A percentile compares a stretch with the other conserved stretches of the same genome.
phyloP scores from a whole-genome alignment of 441 rosid genomes.

The Breynia disticha region DNA sequence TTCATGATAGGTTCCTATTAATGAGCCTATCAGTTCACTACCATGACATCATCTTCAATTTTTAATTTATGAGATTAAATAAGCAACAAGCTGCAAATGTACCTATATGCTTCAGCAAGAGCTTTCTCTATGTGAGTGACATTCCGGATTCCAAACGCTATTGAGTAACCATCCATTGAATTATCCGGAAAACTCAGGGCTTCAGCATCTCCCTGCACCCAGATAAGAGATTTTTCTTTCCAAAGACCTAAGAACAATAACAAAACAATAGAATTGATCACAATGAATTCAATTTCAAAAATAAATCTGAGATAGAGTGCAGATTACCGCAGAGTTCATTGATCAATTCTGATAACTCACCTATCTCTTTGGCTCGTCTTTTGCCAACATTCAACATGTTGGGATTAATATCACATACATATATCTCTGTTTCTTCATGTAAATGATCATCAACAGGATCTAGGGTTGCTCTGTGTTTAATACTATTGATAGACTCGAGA shows the following conservation, averaged over 20 bases:
- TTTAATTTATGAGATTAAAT: neutral
- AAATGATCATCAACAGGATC: slow-evolving; percentile 44
- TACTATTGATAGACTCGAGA: slow-evolving; percentile 44
- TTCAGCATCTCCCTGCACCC: slow-evolving; percentile 96
- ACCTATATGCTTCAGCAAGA: slow-evolving; percentile 88
- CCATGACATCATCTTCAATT: too few species aligned
- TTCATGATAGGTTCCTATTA: too few species aligned
- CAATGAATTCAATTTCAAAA: neutral
- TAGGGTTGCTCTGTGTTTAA: slow-evolving; percentile 43
- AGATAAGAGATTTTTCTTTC: slow-evolving; percentile 53
- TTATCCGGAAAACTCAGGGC: slow-evolving; percentile 60
- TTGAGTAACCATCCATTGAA: slow-evolving; percentile 87
- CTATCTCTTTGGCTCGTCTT: slow-evolving; percentile 70
- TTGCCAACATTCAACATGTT: slow-evolving; percentile 84
- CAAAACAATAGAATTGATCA: slow-evolving; percentile 1
- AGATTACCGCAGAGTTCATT: neutral
- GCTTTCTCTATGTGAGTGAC: slow-evolving; percentile 93
- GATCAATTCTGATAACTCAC: slow-evolving; percentile 24
- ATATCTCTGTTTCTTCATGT: slow-evolving; percentile 69
- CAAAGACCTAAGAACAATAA: slow-evolving; percentile 40
- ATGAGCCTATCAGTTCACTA: too few species aligned
- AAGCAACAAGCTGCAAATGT: slow-evolving; percentile 3
- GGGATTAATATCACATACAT: slow-evolving; percentile 83
- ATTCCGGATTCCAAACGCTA: slow-evolving; percentile 95
- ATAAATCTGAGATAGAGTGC: neutral